Base-by-base conservation (phyloP, 129 eudicot genomes). In the Centella asiatica region DNA sequence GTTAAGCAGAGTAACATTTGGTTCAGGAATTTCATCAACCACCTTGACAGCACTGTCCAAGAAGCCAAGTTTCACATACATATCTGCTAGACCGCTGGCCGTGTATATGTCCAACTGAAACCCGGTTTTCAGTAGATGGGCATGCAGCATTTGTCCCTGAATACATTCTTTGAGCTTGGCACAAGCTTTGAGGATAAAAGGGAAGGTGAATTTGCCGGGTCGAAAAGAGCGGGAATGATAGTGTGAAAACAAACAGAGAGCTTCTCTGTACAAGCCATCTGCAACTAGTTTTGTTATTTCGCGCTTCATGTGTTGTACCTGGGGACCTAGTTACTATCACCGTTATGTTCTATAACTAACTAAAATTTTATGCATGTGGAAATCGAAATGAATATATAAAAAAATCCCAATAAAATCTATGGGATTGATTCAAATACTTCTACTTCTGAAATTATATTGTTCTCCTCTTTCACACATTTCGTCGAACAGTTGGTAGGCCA, bases 11-110 rank as follows among this genome's bases (percentile, higher is more conserved):
- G 80, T 62, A 0, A 73, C 44, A 66, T 64, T 79, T 69, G 84
- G 87, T 54, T 83, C 60, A 53, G 94, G 55, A 22, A 86, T 76
- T 83, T 78, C 95, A 60, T 83, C 89, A 73, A 86, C 86, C 95
- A 86, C 71, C 66, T 90, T 69, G 68, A 74, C 57, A n/a, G 94
- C 94, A 60, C 33, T 49, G 14, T 32, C 63, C 0, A 73, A 7
- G 3, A 64, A 32, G 55, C 44, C 59, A 28, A 78, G 57, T 22
- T 75, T 83, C 74, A 72, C 61, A 64, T 86, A 86, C 80, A 72
- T 68, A 32, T 65, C 49, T 1, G 83, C 73, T 8, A 87, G 92
- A 46, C 85, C 55, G 5, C 85, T 83, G 40, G 76, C 77, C 11
- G 90, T 74, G 49, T 83, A 76, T 44, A 60, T 79, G 31, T 83